Conservation (phyloP, 768 basidiomycete species). For the Lentinula guzmanii region DNA sequence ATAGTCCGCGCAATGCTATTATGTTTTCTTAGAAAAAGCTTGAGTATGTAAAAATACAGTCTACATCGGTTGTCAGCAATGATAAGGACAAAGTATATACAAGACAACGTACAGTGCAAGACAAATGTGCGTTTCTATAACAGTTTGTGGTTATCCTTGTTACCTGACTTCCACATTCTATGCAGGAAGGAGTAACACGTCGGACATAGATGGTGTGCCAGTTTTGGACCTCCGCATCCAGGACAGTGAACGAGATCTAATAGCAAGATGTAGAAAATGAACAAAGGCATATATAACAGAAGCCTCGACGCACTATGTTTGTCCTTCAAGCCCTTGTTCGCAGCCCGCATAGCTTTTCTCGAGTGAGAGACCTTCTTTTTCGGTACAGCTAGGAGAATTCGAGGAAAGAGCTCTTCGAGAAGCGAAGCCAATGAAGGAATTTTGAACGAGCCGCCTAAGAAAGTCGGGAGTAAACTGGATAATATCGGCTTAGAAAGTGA, state of each 20-base stretch:
- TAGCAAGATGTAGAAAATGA: slow-evolving; percentile 1
- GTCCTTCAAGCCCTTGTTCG: slow-evolving; percentile 93
- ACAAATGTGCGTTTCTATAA: slow-evolving; percentile 17
- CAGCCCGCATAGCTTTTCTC: slow-evolving; percentile 88
- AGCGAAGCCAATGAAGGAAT: slow-evolving; percentile 10
- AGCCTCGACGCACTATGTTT: slow-evolving; percentile 63
- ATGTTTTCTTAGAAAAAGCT: background rate
- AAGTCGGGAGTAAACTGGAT: slow-evolving; percentile 23
- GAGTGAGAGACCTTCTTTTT: slow-evolving; percentile 94
- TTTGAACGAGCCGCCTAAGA: slow-evolving; percentile 27
- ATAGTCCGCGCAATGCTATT: too few relatives aligned
- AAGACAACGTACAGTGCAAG: background rate
- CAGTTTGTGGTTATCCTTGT: slow-evolving; percentile 24
- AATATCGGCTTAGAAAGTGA: slow-evolving; percentile 10
- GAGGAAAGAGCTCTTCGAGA: slow-evolving; percentile 66
- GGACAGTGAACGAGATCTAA: slow-evolving; percentile 87
- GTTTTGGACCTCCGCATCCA: slow-evolving; percentile 84
- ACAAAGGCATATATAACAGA: background rate
- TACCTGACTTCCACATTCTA: slow-evolving; percentile 54
- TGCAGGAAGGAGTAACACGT: slow-evolving; percentile 71
- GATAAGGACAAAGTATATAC: background rate
- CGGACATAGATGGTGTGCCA: slow-evolving; percentile 83
- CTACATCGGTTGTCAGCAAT: background rate
- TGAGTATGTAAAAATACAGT: background rate
- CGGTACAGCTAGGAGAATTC: slow-evolving; percentile 87